Base-by-base conservation (phyloP, 2,329 filamentous ascomycete genomes). In the Lecanicillium sp. region DNA sequence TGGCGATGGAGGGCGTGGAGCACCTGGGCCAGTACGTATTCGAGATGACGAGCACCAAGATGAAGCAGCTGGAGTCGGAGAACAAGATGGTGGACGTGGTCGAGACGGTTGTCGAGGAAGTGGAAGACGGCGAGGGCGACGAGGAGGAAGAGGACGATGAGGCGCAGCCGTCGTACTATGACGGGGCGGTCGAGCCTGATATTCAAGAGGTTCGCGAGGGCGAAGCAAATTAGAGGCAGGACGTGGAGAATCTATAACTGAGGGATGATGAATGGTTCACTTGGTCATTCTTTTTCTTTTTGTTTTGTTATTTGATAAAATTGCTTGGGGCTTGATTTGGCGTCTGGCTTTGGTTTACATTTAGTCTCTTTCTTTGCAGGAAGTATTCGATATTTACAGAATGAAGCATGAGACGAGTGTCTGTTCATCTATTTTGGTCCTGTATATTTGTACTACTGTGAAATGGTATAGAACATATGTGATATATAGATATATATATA, bases 11-110 rank as follows among this genome's bases (percentile, higher is more conserved):
- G 58, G 81, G 86, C 27, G 84, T 97, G 1, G 91, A 98, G 70
- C 93, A 98, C 69, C 67, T 98, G 29, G 93, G 93, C 0, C 86
- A 95, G 67, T 98, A 96, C 65, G 91, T 98, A 19, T 95, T 81
- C 63, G 88, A 98, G 66, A 98, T 98, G 89, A 95, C 90, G 3
- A 79, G 85, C 39, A 79, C 76, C 1, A 74, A 67, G 59, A 55
- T 78, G 29, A 66, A 72, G 59, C 73, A 79, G 59, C 53, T 81
- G 38, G 67, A 70, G 43, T 65, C 58, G 9, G 72, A 64, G 38
- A 60, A 61, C 43, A 61, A 60, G 3, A 53, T 49, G 40, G 10
- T 51, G 36, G 53, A 53, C 3, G 56, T 52, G 12, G 56, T 58
- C n/a, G 52, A 54, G 10, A 49, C 59, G 5, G 57, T 62, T 24